A percentile compares a stretch with the other conserved stretches of the same genome.
Conservation (phyloP, 208 protist genomes). For the Leishmania major region DNA sequence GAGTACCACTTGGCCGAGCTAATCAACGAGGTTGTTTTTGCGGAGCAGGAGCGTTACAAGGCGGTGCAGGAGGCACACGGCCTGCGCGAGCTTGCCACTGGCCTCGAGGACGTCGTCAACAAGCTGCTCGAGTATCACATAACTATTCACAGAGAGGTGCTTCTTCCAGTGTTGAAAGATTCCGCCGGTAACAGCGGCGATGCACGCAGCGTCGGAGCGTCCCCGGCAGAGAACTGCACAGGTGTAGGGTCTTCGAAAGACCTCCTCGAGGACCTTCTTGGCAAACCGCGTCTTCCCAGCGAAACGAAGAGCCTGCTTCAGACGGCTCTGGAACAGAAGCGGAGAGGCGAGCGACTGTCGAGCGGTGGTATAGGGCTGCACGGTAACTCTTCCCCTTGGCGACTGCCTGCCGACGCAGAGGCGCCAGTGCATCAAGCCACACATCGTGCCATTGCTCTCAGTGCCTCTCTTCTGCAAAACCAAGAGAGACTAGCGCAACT, state of each 20-base stretch:
- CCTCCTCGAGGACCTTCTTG: constrained; percentile 29
- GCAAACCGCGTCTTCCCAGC: constrained; percentile 30
- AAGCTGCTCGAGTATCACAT: constrained; percentile 57
- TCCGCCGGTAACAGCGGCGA: background rate
- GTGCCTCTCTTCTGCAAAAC: constrained; percentile 27
- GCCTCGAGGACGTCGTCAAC: constrained; percentile 46
- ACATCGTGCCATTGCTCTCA: constrained; percentile 25
- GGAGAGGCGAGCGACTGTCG: background rate
- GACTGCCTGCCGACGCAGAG: background rate
- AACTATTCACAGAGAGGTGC: constrained; percentile 49
- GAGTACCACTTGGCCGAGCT: constrained; percentile 80
- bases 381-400: background rate
- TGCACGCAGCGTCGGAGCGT: background rate
- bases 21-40: constrained; percentile 78
- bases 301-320: constrained; percentile 37
- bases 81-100: constrained; percentile 30
- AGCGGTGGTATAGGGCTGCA: background rate
- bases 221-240: constrained; percentile 2
- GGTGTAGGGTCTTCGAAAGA: constrained; percentile 6
- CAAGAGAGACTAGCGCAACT: constrained; percentile 28
- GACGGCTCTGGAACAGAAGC: constrained; percentile 21
- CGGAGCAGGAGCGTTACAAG: constrained; percentile 48
- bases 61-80: constrained; percentile 24
- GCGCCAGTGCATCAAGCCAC: constrained; percentile 6
- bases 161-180: constrained; percentile 37